Evolutionary conservation across 768 basidiomycete species (phyloP).

Genomic region (Coprinopsis marcescibilis): DNA sequence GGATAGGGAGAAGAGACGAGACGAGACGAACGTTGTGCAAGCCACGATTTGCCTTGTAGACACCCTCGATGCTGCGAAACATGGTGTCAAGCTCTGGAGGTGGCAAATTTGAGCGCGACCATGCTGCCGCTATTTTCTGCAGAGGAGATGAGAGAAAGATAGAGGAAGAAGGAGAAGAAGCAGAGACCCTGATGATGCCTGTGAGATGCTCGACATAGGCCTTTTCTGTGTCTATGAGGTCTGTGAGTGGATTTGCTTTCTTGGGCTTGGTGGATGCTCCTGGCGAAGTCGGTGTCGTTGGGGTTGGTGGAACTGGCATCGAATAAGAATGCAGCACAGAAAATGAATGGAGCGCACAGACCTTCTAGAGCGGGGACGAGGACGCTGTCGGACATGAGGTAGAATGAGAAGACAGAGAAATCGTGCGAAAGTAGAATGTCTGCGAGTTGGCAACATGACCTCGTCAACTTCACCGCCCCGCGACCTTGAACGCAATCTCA

Average conservation of each 20-base stretch:
- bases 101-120: slow-evolving; percentile 93
- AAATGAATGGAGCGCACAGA: slow-evolving; percentile 12
- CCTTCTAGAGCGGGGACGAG: slow-evolving; percentile 6
- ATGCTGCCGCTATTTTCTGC: slow-evolving; percentile 96
- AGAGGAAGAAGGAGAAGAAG: neutral
- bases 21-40: slow-evolving; percentile 55
- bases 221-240: slow-evolving; percentile 94
- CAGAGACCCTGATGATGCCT: slow-evolving; percentile 80
- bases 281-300: slow-evolving; percentile 28
- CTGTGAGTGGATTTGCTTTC: slow-evolving; percentile 77
- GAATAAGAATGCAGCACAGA: slow-evolving; percentile 13
- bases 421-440: neutral
- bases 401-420: slow-evolving; percentile 10
- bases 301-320: slow-evolving; percentile 20
- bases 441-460: neutral
- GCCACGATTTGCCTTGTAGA: slow-evolving; percentile 87
- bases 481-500: slow-evolving; percentile 25
- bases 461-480: neutral
- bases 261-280: slow-evolving; percentile 51
- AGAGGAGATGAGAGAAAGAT: slow-evolving; percentile 11
- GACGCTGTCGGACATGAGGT: slow-evolving; percentile 19
- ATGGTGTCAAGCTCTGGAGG: slow-evolving; percentile 87
- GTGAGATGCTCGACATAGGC: slow-evolving; percentile 86
- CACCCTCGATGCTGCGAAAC: slow-evolving; percentile 89
- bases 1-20: slow-evolving; percentile 3